Evolutionary conservation across 1,284 basidiomycete species (phyloP).

Genomic region (Sporisorium scitamineum): DNA sequence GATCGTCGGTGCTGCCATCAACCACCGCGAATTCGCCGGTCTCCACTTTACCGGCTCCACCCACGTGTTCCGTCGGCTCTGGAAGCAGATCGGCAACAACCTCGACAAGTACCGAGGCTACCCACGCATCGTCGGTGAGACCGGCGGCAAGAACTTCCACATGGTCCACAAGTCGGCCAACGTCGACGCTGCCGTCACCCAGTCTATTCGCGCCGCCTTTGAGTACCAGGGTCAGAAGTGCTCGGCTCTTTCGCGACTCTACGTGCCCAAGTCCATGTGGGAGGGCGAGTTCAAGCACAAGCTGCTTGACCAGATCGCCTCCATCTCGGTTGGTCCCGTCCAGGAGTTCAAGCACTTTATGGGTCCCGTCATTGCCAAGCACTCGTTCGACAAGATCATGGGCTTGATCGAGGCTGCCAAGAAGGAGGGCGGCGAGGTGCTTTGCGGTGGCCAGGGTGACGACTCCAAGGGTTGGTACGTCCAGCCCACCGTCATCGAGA

Average conservation of each 20-base stretch:
- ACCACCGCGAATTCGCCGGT: slow-evolving; percentile 83
- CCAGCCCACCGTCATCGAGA: slow-evolving; percentile 93
- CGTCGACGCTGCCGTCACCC: slow-evolving; percentile 85
- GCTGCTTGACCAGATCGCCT: slow-evolving; percentile 79
- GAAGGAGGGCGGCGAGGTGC: slow-evolving; percentile 85
- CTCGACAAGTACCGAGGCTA: slow-evolving; percentile 78
- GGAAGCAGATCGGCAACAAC: slow-evolving; percentile 94
- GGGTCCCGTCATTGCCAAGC: slow-evolving; percentile 91
- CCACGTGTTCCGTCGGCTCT: slow-evolving; percentile 85
- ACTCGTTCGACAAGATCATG: slow-evolving; percentile 89
- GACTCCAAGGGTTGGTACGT: slow-evolving; percentile 93
- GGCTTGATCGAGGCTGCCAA: slow-evolving; percentile 89
- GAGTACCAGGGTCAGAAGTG: slow-evolving; percentile 99
- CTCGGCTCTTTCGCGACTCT: slow-evolving; percentile 90
- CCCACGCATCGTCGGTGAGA: slow-evolving; percentile 93
- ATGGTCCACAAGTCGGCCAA: slow-evolving; percentile 89
- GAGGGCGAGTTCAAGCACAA: slow-evolving; percentile 85
- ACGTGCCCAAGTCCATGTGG: slow-evolving; percentile 90
- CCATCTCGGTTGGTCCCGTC: slow-evolving; percentile 86
- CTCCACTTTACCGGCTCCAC: slow-evolving; percentile 98
- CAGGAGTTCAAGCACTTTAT: slow-evolving; percentile 87
- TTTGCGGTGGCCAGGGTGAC: slow-evolving; percentile 85
- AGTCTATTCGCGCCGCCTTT: slow-evolving; percentile 89
- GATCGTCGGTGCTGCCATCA: slow-evolving; percentile 71
- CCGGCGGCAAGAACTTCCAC: slow-evolving; percentile 98